phyloP scores from a whole-genome alignment of 2,329 filamentous ascomycete genomes.

The Metarhizium album region DNA sequence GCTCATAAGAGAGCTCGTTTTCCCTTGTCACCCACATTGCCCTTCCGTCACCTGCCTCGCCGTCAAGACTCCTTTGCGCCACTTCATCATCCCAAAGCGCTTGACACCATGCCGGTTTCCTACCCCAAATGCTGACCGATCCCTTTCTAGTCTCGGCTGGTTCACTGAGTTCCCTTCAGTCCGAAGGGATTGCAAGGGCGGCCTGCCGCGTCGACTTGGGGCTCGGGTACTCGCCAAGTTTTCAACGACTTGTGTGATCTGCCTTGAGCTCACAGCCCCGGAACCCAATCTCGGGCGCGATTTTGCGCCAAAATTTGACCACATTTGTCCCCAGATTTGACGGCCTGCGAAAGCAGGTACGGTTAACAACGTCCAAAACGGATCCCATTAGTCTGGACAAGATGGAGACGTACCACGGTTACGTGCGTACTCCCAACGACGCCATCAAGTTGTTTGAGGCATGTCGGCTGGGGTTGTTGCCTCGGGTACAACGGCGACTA shows the following conservation, averaged over 20 bases:
- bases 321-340: not conserved
- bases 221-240: not conserved
- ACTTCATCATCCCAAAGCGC: not conserved
- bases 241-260: not conserved
- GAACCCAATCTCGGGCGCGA: not conserved
- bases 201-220: not conserved
- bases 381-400: constrained; percentile 18
- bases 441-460: constrained; percentile 99
- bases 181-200: not conserved
- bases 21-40: not conserved
- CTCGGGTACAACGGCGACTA: constrained; percentile 80
- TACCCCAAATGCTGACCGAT: not conserved
- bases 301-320: not conserved
- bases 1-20: not conserved
- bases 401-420: constrained; percentile 97
- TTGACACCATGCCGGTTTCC: not conserved
- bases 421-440: constrained; percentile 89
- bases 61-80: not conserved
- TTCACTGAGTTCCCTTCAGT: not conserved
- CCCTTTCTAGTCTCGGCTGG: not conserved
- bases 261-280: not conserved
- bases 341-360: constrained; percentile 12
- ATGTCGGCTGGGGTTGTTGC: constrained; percentile 78
- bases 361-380: constrained; percentile 11
- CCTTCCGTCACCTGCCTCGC: no score